A percentile compares a stretch with the other conserved stretches of the same genome.
Conservation (phyloP, 768 basidiomycete species). For the Xerocomellus intermedius region DNA sequence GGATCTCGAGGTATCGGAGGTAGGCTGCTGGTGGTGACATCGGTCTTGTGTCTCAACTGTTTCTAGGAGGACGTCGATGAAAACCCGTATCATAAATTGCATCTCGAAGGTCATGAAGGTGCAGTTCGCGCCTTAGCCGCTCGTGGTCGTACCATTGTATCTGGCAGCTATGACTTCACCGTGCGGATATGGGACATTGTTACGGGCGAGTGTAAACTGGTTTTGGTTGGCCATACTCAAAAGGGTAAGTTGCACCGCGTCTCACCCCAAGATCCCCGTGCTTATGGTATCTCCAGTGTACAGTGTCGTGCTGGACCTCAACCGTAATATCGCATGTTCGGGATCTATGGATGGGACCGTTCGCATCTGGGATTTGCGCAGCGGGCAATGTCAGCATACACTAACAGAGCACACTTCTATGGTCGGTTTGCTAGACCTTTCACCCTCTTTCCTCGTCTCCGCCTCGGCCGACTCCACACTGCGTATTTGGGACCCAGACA, state of each 20-base stretch:
- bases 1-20: constrained; percentile 58
- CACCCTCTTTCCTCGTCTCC: constrained; percentile 87
- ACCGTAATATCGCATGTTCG: constrained; percentile 88
- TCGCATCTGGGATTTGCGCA: constrained; percentile 88
- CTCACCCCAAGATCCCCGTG: neutral
- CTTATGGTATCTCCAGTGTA: constrained; percentile 60
- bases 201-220: constrained; percentile 76
- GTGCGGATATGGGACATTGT: constrained; percentile 96
- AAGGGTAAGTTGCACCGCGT: constrained; percentile 58
- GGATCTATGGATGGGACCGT: constrained; percentile 99
- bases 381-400: constrained; percentile 75
- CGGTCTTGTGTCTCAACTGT: constrained; percentile 5
- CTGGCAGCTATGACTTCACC: constrained; percentile 94
- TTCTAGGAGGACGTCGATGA: constrained; percentile 60
- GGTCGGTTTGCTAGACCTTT: constrained; percentile 89
- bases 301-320: constrained; percentile 87
- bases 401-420: constrained; percentile 92
- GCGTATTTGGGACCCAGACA: constrained; percentile 90
- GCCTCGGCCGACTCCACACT: constrained; percentile 96
- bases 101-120: constrained; percentile 86
- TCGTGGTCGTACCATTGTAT: constrained; percentile 84
- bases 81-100: constrained; percentile 88
- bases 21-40: constrained; percentile 18
- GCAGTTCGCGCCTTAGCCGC: constrained; percentile 93
- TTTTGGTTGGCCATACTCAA: constrained; percentile 84